phyloP scores from a whole-genome alignment of 1,284 basidiomycete species.

The Ganoderma meredithae region DNA sequence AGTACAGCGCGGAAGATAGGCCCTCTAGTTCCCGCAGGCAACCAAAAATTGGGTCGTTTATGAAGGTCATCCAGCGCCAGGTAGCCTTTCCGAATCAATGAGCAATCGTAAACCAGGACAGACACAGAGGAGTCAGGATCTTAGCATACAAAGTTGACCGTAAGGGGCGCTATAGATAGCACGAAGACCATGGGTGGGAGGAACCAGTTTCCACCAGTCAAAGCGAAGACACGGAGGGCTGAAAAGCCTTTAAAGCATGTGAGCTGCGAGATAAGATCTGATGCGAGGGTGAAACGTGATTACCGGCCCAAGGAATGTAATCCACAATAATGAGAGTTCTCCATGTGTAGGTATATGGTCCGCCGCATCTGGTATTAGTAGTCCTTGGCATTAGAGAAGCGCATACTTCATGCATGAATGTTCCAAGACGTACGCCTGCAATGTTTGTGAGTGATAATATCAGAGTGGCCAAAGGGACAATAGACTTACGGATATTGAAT shows the following conservation, averaged over 20 bases:
- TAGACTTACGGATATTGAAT: neutral
- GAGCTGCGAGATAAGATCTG: neutral
- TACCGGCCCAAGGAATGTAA: constrained; percentile 15
- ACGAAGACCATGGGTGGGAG: neutral
- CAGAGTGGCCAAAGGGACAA: neutral
- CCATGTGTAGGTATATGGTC: neutral
- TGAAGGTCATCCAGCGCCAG: neutral
- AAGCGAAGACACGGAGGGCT: constrained; percentile 19
- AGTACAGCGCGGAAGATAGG: neutral
- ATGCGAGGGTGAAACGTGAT: neutral
- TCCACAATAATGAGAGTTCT: neutral
- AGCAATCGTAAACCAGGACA: neutral
- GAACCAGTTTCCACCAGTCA: constrained; percentile 6
- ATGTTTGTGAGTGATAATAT: neutral
- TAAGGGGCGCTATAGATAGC: constrained; percentile 5
- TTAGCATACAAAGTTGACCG: constrained; percentile 11
- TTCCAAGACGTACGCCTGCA: neutral
- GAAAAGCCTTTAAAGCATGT: constrained; percentile 15
- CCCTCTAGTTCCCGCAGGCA: neutral
- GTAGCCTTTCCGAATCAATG: neutral
- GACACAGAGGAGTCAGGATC: neutral
- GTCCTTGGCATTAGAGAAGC: neutral
- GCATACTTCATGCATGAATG: neutral
- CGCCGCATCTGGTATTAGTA: neutral
- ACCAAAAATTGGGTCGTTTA: neutral